These are phyloP conservation scores for Sporisorium iseilematis-ciliati DNA, from an alignment of 1,284 basidiomycete species.

Conservation along the genomic window DNA sequence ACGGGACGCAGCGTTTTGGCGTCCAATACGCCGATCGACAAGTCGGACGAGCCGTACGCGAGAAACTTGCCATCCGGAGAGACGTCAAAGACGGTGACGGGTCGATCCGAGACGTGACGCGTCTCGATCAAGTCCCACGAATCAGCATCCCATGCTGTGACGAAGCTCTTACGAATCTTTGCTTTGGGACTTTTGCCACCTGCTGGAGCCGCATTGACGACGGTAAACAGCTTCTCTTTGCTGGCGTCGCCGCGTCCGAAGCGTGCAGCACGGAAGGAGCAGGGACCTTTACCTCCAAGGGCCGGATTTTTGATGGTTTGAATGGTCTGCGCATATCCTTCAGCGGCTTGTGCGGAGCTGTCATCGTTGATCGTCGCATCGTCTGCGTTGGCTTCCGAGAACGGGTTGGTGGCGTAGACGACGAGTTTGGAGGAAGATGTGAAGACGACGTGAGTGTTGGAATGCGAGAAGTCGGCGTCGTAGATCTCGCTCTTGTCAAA, in stretches of 20 bases:
- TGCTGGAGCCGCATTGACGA: constrained; percentile 58
- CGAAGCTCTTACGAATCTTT: constrained; percentile 65
- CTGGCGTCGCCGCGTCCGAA: constrained; percentile 47
- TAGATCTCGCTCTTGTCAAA: constrained; percentile 63
- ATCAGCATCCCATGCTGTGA: constrained; percentile 65
- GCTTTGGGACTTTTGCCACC: constrained; percentile 47
- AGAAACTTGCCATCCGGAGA: constrained; percentile 80
- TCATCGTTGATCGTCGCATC: constrained; percentile 22
- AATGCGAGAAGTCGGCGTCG: constrained; percentile 64
- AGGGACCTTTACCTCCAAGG: constrained; percentile 58
- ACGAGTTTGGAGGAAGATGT: constrained; percentile 57
- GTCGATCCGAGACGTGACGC: constrained; percentile 62
- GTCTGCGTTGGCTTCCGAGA: constrained; percentile 19
- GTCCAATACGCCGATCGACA: constrained; percentile 86
- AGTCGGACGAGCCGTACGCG: constrained; percentile 88
- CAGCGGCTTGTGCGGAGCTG: constrained; percentile 6
- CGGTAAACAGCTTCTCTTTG: constrained; percentile 59
- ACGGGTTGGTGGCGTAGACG: constrained; percentile 56
- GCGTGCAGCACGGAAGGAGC: constrained; percentile 60
- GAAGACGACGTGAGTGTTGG: constrained; percentile 60
- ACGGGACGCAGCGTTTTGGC: constrained; percentile 82
- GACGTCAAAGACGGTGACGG: constrained; percentile 62
- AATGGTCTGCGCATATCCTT: constrained; percentile 46
- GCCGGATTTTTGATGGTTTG: constrained; percentile 66
- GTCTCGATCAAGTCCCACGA: constrained; percentile 61